Base-by-base conservation (phyloP, 768 basidiomycete species). In the Lepiota brunneoincarnata region DNA sequence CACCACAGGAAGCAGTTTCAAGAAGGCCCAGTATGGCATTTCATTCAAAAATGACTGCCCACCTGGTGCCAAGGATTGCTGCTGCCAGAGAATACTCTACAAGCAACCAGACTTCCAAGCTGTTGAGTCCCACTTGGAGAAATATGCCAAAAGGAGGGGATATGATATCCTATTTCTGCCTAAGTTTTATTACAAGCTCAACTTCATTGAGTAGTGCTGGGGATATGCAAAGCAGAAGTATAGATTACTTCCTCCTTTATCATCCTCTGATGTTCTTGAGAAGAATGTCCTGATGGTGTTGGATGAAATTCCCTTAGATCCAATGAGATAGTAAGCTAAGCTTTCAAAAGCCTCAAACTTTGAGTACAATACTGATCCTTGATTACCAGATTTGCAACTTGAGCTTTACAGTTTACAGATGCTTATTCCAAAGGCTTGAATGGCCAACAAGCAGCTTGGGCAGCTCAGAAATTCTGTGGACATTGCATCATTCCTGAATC, bases 61-160 rank as follows among this genome's bases (percentile, higher is more conserved):
- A 12, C 42, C 21, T 24, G 52, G 20, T 17, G 28, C 15, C n/a
- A 4, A 4, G 6, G 21, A 44, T 24, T 69, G 67, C 57, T 69
- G 69, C 60, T 61, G 57, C 41, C 61, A 59, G 2, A 48, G 66
- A 3, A 26, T 72, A 3, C 68, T 73, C 2, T 69, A 59, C 58
- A 65, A 64, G 37, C 56, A 73, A 42, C 65, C 66, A 1, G 72
- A 75, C 48, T 75, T 75, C 48, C 21, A 36, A 42, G 44, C 61
- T 28, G 59, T 64, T 4, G 54, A 60, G 46, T 64, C 64, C 1
- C 24, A 57, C 12, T 57, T 73, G 4, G 61, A 72, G 54, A 42
- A 21, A 3, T 14, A 54, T 2, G 64, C 61, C 53, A 49, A 57
- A 6, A 42, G 35, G 1, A 18, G 55, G 1, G 71, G 72, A 1